Conservation (phyloP, 768 basidiomycete genomes). For the Leccinum ochraceum region DNA sequence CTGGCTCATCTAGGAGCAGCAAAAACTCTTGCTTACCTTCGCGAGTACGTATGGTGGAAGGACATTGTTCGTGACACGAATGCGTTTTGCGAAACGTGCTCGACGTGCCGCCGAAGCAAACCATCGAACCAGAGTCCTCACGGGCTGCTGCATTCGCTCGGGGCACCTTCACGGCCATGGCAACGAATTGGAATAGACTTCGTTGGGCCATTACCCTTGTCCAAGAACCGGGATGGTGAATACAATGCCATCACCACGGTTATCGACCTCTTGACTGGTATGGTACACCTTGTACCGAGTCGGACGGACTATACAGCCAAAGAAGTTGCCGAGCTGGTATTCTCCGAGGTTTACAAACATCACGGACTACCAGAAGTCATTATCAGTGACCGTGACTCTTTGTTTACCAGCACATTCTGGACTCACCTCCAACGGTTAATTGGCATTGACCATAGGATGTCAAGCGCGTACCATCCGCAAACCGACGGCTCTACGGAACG, state of each 20-base stretch:
- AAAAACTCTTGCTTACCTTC: constrained; percentile 34
- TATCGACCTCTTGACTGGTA: constrained; percentile 14
- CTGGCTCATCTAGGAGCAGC: constrained; percentile 39
- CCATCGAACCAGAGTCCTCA: constrained; percentile 27
- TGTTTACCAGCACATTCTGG: constrained; percentile 34
- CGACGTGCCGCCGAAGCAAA: too few relatives aligned
- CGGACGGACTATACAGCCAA: constrained; percentile 28
- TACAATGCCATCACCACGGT: constrained; percentile 32
- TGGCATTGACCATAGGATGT: constrained; percentile 15
- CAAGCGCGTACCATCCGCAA: constrained; percentile 33
- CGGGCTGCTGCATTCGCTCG: constrained; percentile 29
- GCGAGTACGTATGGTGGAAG: constrained; percentile 36
- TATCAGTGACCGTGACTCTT: constrained; percentile 24
- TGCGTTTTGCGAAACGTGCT: background rate
- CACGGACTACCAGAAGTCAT: constrained; percentile 19
- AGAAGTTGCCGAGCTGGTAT: constrained; percentile 39
- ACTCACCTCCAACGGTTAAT: background rate
- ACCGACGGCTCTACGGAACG: constrained; percentile 35
- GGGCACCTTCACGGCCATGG: constrained; percentile 34
- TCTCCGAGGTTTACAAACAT: constrained; percentile 35
- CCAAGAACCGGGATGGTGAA: constrained; percentile 1
- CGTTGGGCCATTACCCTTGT: constrained; percentile 36
- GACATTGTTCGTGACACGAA: constrained; percentile 33
- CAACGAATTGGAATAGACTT: constrained; percentile 43
- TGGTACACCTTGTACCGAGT: constrained; percentile 28